Base-by-base conservation (phyloP, 129 eudicot species). In the Chrysanthemum makinoi region DNA sequence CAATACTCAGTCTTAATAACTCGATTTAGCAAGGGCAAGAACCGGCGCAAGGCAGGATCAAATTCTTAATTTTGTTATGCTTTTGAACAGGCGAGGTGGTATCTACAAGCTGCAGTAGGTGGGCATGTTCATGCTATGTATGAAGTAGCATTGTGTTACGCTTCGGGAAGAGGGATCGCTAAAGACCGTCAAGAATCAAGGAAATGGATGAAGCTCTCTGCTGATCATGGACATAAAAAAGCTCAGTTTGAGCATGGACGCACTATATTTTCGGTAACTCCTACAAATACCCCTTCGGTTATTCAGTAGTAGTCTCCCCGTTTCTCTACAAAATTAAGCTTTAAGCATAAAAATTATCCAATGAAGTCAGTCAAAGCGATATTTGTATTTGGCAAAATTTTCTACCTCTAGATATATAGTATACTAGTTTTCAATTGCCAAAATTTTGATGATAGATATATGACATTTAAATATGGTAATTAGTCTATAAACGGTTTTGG, bases 101-200 rank as follows among this genome's bases (percentile, higher is more conserved):
- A 81, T 79, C 71, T 83, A 64, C 77, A 73, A 86, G 96, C 98
- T 57, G 93, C 96, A 20, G 96, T 76, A 77, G 90, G 98, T 47
- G 98, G 98, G 39, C 86, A 88, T 75, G 89, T 80, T 48, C 91
- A 91, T 12, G 94, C 98, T 14, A 91, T 91, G 98, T 91, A 88
- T 67, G 85, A 88, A 71, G 78, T 79, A 30, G 79, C 97, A 8
- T 70, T 88, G 70, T 88, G 97, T 86, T 91, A 78, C 80, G 83
- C 86, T 47, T 39, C 53, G 52, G 97, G 97, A 47, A 91, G 78
- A 53, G 97, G 97, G 22, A 69, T 91, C 20, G 39, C 55, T 0
- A 83, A 82, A 66, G 80, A 77, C 65, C 87, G 83, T 65, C 73
- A 76, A 54, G 77, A 77, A 66, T 81, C 98, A 50, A 86, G 86